Evolutionary conservation across 768 basidiomycete species (phyloP).

Genomic region (Collybia sp.): DNA sequence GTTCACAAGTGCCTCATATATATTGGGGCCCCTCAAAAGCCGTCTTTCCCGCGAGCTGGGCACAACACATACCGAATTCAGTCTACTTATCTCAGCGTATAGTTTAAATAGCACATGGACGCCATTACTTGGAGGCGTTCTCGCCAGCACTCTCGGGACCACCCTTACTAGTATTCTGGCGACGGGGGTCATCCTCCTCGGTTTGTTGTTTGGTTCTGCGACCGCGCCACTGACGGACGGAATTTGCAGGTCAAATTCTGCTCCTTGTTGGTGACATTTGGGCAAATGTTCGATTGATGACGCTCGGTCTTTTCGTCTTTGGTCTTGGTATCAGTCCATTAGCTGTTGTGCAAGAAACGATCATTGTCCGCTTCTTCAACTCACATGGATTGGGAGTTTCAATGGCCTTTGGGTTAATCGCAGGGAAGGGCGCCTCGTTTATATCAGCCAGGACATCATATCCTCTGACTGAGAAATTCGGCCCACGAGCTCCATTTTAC

Average conservation of each 20-base stretch:
- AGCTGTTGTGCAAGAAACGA: constrained; percentile 80
- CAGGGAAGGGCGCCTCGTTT: constrained; percentile 77
- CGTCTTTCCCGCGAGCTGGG: constrained; percentile 63
- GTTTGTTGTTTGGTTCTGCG: constrained; percentile 23
- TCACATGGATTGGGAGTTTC: constrained; percentile 71
- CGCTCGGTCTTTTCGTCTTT: constrained; percentile 72
- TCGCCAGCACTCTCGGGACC: constrained; percentile 69
- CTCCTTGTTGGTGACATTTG: constrained; percentile 64
- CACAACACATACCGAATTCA: constrained; percentile 74
- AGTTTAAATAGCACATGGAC: constrained; percentile 73
- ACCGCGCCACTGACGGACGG: neutral
- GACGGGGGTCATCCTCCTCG: constrained; percentile 65
- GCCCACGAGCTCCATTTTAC: constrained; percentile 71
- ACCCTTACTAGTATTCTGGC: constrained; percentile 69
- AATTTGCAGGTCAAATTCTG: constrained; percentile 50
- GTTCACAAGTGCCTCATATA: constrained; percentile 54
- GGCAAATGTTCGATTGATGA: constrained; percentile 62
- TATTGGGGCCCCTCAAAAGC: constrained; percentile 77
- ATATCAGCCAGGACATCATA: constrained; percentile 71
- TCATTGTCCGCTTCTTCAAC: constrained; percentile 79
- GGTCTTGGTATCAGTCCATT: constrained; percentile 78
- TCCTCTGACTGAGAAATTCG: constrained; percentile 65
- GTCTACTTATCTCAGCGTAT: constrained; percentile 71
- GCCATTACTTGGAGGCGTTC: constrained; percentile 70
- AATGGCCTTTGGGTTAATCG: constrained; percentile 79